A percentile compares a stretch with the other conserved stretches of the same genome.
Conservation (phyloP, 2,329 filamentous ascomycete species). For the Endothia cerciana region DNA sequence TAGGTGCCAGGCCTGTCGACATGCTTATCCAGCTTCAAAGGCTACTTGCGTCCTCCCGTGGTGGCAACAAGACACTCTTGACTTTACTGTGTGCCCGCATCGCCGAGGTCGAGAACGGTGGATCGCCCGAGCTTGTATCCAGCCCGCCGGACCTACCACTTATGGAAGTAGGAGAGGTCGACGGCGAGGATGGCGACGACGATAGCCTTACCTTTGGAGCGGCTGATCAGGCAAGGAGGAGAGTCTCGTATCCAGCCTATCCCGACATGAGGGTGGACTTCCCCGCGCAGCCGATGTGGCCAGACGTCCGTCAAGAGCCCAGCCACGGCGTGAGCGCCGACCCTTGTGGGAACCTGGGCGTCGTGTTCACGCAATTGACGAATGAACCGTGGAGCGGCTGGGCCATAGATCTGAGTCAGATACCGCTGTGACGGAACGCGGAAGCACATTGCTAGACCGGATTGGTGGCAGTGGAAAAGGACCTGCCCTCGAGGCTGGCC, state of each 20-base stretch:
- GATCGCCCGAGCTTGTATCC: conserved; percentile 12
- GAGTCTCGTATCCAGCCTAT: conserved; percentile 10
- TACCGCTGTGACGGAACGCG: background rate
- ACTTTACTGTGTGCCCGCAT: conserved; percentile 39
- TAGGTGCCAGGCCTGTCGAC: conserved; percentile 37
- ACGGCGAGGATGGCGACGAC: conserved; percentile 21
- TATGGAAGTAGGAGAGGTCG: conserved; percentile 19
- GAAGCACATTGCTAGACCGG: no score
- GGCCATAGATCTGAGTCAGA: conserved; percentile 19
- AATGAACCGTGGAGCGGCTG: conserved; percentile 23
- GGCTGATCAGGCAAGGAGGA: background rate
- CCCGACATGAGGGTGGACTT: conserved; percentile 13
- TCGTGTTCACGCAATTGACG: conserved; percentile 20
- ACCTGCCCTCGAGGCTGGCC: background rate
- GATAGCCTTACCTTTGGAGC: background rate
- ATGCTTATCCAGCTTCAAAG: conserved; percentile 44
- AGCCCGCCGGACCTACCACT: conserved; percentile 11
- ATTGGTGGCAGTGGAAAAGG: background rate
- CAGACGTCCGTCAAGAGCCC: conserved; percentile 8
- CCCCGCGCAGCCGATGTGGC: conserved; percentile 19
- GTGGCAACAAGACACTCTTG: conserved; percentile 47
- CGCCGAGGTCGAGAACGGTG: conserved; percentile 28
- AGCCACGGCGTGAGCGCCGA: conserved; percentile 17
- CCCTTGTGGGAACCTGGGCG: conserved; percentile 9
- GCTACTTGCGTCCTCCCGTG: conserved; percentile 46